Conservation (phyloP, 306 rosid species). For the Coriaria nepalensis region DNA sequence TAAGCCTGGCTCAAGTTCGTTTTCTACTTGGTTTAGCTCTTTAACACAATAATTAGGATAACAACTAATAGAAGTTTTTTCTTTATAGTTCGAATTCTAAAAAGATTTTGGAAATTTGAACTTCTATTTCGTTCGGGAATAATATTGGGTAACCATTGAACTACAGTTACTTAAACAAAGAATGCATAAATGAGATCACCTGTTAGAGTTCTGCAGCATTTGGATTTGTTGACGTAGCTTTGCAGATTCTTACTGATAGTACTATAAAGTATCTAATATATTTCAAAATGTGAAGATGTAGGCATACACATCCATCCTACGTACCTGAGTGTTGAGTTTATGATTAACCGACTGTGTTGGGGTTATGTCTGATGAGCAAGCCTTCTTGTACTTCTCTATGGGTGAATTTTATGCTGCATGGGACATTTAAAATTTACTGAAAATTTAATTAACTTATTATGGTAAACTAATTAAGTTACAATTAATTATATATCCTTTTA, state of each 20-base stretch:
- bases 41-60: constrained; percentile 24
- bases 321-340: constrained; percentile 83
- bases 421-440: no score
- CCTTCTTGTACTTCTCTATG: constrained; percentile 83
- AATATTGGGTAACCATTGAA: no score
- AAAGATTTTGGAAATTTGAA: no score
- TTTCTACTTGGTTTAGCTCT: constrained; percentile 83
- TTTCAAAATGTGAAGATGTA: neutral
- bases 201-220: constrained; percentile 86
- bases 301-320: no score
- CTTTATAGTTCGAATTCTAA: no score
- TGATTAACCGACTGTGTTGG: constrained; percentile 34
- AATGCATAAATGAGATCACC: constrained; percentile 21
- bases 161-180: neutral
- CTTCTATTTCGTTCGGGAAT: no score
- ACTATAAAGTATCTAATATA: constrained; percentile 20
- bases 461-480: no score
- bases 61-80: neutral
- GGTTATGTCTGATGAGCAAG: constrained; percentile 51
- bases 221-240: constrained; percentile 87
- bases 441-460: no score
- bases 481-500: no score
- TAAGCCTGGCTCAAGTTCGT: constrained; percentile 70
- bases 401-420: constrained; percentile 61
- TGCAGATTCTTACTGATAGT: constrained; percentile 89